Evolutionary conservation across 1,139 yeast species (phyloP).

Genomic region (Scheffersomyces quercinus): DNA sequence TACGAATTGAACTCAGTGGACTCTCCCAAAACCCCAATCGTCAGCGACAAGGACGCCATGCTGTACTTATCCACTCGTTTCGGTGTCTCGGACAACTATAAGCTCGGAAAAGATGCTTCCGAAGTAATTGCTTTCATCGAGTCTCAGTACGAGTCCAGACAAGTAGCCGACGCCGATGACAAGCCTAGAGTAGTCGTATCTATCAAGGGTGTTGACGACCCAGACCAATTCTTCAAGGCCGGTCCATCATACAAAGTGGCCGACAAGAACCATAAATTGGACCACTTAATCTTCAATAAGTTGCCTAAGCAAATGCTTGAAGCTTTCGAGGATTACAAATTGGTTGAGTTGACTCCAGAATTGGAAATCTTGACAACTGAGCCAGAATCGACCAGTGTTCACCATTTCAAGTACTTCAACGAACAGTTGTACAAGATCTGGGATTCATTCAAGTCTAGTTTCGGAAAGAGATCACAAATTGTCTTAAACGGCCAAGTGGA

Average conservation of each 20-base stretch:
- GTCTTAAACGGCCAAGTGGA: conserved; percentile 2
- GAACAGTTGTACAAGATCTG: conserved; percentile 36
- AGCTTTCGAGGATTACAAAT: conserved; percentile 6
- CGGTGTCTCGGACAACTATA: conserved; percentile 34
- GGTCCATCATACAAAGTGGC: conserved; percentile 21
- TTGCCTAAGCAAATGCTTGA: conserved; percentile 19
- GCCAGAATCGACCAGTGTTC: conserved; percentile 19
- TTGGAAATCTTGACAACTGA: conserved; percentile 29
- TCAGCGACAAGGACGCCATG: conserved; percentile 22
- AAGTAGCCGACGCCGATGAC: conserved; percentile 1
- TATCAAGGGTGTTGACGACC: conserved; percentile 40
- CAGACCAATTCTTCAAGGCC: conserved; percentile 21
- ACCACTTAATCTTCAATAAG: conserved; percentile 14
- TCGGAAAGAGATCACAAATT: conserved; percentile 3
- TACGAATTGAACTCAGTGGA: conserved; percentile 18
- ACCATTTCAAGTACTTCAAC: conserved; percentile 35
- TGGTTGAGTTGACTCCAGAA: conserved; percentile 33
- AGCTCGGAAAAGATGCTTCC: conserved; percentile 22
- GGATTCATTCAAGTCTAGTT: conserved; percentile 25
- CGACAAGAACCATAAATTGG: conserved; percentile 6
- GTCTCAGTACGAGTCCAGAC: conserved; percentile 14
- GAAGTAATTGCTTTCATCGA: conserved; percentile 28
- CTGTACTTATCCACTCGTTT: conserved; percentile 43
- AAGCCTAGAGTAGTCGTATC: conserved; percentile 38
- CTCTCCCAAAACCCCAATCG: conserved; percentile 7